phyloP scores from a whole-genome alignment of 768 basidiomycete genomes.

The Phaeotremella skinneri region DNA sequence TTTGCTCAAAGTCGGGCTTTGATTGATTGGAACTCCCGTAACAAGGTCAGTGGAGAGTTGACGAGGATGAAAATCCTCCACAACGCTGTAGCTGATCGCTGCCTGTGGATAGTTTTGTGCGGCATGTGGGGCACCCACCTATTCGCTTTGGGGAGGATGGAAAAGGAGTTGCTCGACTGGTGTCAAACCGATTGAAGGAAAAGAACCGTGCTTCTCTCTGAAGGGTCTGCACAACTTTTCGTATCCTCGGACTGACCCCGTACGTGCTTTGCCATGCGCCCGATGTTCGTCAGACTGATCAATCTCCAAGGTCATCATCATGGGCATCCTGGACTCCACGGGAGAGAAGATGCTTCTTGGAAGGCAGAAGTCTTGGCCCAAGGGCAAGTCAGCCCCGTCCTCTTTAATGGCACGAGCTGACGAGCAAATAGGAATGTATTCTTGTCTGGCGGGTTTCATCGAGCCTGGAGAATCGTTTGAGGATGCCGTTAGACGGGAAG shows the following conservation, averaged over 20 bases:
- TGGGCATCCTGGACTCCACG: constrained; percentile 74
- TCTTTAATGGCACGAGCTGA: constrained; percentile 52
- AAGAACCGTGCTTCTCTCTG: constrained; percentile 54
- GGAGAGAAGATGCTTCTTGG: constrained; percentile 84
- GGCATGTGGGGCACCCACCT: constrained; percentile 73
- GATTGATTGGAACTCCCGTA: constrained; percentile 89
- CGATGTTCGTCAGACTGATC: constrained; percentile 58
- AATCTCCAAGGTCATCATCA: constrained; percentile 91
- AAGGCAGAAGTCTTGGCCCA: constrained; percentile 59
- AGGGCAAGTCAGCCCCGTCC: constrained; percentile 30
- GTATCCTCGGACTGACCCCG: constrained; percentile 51
- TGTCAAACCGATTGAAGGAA: constrained; percentile 27
- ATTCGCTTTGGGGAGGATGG: constrained; percentile 94
- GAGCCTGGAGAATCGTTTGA: constrained; percentile 94
- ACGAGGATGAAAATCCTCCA: too few relatives aligned
- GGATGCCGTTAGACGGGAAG: constrained; percentile 85
- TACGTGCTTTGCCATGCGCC: constrained; percentile 18
- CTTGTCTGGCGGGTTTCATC: constrained; percentile 87
- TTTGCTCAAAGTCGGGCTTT: constrained; percentile 76
- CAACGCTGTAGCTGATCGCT: too few relatives aligned
- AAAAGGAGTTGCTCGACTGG: constrained; percentile 73
- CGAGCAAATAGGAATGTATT: constrained; percentile 61
- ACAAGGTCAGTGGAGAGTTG: constrained; percentile 64
- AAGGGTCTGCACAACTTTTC: constrained; percentile 81
- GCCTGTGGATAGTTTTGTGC: constrained; percentile 87